Conservation (phyloP, 129 eudicot species). For the Pittosporum tobira region DNA sequence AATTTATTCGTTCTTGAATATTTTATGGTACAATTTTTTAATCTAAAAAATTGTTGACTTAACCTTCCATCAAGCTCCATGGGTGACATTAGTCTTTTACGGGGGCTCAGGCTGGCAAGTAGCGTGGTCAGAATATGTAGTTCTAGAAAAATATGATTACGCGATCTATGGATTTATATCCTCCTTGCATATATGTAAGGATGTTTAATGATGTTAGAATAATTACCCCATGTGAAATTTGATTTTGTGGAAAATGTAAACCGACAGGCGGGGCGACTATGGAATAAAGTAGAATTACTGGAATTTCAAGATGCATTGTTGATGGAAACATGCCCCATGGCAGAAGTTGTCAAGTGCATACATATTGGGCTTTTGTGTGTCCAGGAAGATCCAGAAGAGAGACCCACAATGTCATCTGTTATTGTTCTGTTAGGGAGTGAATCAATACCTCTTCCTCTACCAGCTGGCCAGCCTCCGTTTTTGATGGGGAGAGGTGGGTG, state of each 20-base stretch:
- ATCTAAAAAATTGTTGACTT: too few species aligned
- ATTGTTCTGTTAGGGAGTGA: conserved; percentile 2
- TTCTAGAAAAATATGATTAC: too few species aligned
- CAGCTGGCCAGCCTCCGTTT: conserved; percentile 9
- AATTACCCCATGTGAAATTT: too few species aligned
- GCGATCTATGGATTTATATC: too few species aligned
- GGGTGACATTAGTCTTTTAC: too few species aligned
- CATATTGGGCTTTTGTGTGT: conserved; percentile 18
- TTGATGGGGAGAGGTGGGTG: conserved; percentile 2
- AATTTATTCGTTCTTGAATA: too few species aligned
- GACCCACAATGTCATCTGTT: conserved; percentile 16
- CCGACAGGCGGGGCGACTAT: conserved; percentile 10
- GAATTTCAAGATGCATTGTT: conserved; percentile 2
- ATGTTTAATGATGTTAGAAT: too few species aligned
- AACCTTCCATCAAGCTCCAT: too few species aligned
- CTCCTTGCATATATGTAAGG: too few species aligned
- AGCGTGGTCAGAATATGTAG: too few species aligned
- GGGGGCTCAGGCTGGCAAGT: too few species aligned
- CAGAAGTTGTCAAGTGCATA: not conserved
- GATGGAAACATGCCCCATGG: not conserved
- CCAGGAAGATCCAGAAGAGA: conserved; percentile 4
- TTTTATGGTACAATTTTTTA: too few species aligned
- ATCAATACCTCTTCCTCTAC: not conserved
- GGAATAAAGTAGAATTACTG: not conserved
- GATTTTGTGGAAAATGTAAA: not conserved